Conservation (phyloP, 2,329 filamentous ascomycete species). For the Cladophialophora bantiana region DNA sequence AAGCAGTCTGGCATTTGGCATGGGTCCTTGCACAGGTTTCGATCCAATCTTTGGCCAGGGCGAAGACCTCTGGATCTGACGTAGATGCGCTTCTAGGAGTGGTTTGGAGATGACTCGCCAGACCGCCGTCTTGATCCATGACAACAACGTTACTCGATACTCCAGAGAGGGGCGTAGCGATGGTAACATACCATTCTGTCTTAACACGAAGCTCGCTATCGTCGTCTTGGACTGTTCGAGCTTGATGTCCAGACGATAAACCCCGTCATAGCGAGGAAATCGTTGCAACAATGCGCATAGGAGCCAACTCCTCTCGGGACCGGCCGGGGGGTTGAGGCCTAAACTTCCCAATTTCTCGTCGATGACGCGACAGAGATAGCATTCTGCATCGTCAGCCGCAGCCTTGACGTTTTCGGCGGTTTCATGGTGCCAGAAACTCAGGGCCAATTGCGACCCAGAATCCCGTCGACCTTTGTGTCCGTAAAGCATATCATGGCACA, state of each 20-base stretch:
- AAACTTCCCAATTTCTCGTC: slow-evolving; percentile 4
- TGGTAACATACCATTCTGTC: slow-evolving; percentile 14
- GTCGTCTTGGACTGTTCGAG: slow-evolving; percentile 3
- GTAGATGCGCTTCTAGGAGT: slow-evolving; percentile 16
- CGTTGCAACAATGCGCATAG: background rate
- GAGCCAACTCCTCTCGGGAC: background rate
- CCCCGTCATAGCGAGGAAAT: background rate
- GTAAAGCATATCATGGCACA: slow-evolving; percentile 25
- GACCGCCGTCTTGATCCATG: background rate
- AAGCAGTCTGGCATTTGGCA: slow-evolving; percentile 1
- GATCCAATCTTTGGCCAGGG: slow-evolving; percentile 23
- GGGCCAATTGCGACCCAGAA: slow-evolving; percentile 5
- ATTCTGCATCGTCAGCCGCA: slow-evolving; percentile 8
- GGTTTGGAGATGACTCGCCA: background rate
- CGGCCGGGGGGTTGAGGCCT: background rate
- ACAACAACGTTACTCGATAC: background rate
- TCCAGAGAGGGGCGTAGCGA: background rate
- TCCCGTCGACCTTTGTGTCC: slow-evolving; percentile 11
- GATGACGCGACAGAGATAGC: slow-evolving; percentile 19
- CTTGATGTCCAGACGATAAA: slow-evolving; percentile 26
- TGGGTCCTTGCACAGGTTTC: slow-evolving; percentile 13
- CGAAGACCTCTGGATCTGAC: slow-evolving; percentile 18
- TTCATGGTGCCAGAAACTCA: slow-evolving; percentile 19
- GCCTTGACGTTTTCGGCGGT: slow-evolving; percentile 3
- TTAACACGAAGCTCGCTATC: slow-evolving; percentile 22